phyloP scores from a whole-genome alignment of 768 basidiomycete species.

The Antrodiella citrinella region DNA sequence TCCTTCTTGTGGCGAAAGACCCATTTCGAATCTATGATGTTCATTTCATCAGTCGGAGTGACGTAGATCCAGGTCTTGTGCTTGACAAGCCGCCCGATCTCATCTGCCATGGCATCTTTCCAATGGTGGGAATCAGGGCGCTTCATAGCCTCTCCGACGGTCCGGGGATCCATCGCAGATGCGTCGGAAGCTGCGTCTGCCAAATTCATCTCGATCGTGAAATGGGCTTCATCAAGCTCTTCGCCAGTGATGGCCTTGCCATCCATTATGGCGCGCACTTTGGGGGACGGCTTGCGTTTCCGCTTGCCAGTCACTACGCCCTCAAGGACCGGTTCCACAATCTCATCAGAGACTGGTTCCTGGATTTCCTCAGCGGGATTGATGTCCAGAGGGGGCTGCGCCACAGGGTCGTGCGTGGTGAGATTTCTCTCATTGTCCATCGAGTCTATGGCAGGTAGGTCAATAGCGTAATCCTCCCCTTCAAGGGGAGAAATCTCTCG shows the following conservation, averaged over 20 bases:
- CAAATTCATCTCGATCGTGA: neutral
- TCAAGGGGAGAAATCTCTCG: too few species aligned
- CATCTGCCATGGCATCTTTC: constrained; percentile 11
- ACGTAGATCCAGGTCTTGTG: constrained; percentile 15
- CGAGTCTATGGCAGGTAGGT: too few species aligned
- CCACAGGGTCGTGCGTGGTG: too few species aligned
- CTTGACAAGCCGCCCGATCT: constrained; percentile 6
- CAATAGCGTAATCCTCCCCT: too few species aligned
- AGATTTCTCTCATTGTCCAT: too few species aligned
- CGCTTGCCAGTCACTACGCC: neutral
- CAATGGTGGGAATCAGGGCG: constrained; percentile 7
- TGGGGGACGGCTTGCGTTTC: neutral
- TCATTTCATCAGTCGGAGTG: constrained; percentile 20
- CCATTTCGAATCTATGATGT: constrained; percentile 25
- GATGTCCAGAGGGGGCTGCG: too few species aligned
- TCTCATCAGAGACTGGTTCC: too few species aligned
- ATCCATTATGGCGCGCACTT: neutral
- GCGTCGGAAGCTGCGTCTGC: neutral
- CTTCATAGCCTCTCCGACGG: neutral
- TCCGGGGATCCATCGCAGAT: neutral
- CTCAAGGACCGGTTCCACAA: too few species aligned
- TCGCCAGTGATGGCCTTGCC: neutral
- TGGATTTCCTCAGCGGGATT: too few species aligned
- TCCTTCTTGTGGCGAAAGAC: constrained; percentile 33
- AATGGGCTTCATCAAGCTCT: neutral